A percentile compares a stretch with the other conserved stretches of the same genome.
phyloP scores from a whole-genome alignment of 2,329 filamentous ascomycete species.

The Talaromyces islandicus region DNA sequence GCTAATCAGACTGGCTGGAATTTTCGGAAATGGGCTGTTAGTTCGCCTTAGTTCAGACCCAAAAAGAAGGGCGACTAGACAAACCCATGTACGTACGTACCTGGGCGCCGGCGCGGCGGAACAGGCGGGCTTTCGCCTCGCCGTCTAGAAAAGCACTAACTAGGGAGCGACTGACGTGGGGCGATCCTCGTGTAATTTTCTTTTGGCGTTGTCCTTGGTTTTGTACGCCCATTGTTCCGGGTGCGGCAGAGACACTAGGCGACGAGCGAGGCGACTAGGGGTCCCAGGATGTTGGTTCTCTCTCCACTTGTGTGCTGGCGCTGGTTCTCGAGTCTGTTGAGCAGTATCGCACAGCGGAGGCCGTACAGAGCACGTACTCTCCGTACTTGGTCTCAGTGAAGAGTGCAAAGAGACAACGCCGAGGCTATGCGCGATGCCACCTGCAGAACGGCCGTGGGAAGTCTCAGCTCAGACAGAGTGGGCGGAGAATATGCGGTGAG shows the following conservation, averaged over 20 bases:
- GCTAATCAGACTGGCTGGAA: not conserved
- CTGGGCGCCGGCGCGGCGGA: not conserved
- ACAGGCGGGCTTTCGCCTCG: not conserved
- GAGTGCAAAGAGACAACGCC: too few species aligned
- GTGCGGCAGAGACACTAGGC: not conserved
- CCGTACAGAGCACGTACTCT: too few species aligned
- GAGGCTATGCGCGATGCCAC: not conserved
- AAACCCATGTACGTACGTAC: not conserved
- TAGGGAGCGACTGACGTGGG: slow-evolving; percentile 19
- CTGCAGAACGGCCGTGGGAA: not conserved
- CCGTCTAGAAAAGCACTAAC: not conserved
- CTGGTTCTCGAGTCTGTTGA: not conserved
- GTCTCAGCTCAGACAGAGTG: not conserved
- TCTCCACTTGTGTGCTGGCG: not conserved
- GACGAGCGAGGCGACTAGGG: not conserved
- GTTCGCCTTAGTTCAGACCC: not conserved
- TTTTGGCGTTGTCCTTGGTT: not conserved
- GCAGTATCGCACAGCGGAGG: too few species aligned
- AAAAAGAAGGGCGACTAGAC: not conserved
- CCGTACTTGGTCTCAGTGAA: too few species aligned
- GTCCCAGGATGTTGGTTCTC: not conserved
- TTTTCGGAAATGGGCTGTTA: not conserved
- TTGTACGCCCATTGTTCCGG: not conserved
- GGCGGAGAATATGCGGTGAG: not conserved
- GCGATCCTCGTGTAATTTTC: slow-evolving; percentile 28